Evolutionary conservation across 2,329 filamentous ascomycete species (phyloP).

Genomic region (Phyllosticta citrichinensis): DNA sequence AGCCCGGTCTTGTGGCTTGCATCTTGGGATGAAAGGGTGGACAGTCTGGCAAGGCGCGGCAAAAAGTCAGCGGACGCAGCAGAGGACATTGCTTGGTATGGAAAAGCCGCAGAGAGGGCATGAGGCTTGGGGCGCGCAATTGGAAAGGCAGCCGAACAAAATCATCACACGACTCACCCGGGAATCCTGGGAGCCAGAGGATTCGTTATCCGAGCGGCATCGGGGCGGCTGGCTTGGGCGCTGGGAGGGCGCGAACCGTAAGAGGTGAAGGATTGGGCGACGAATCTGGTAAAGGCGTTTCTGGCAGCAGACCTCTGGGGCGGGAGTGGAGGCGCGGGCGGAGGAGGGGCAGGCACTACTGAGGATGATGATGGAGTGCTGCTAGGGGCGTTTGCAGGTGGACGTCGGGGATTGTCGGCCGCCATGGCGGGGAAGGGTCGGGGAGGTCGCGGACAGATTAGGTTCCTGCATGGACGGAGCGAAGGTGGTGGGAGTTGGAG

Average conservation of each 20-base stretch:
- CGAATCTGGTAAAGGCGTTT: slow-evolving; percentile 40
- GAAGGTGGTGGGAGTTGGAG: not conserved
- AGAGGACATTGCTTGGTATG: not conserved
- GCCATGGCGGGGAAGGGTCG: slow-evolving; percentile 12
- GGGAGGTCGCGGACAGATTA: not conserved
- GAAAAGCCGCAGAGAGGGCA: not conserved
- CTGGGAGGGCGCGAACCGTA: slow-evolving; percentile 45
- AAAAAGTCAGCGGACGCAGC: not conserved
- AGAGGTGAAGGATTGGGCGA: slow-evolving; percentile 42
- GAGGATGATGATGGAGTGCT: not conserved
- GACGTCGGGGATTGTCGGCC: slow-evolving; percentile 16
- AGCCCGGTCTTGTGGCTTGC: slow-evolving; percentile 55
- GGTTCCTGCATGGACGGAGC: not conserved
- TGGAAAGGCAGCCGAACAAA: slow-evolving; percentile 8
- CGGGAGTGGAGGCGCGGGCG: slow-evolving; percentile 26
- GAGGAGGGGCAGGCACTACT: slow-evolving; percentile 16
- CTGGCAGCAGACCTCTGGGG: slow-evolving; percentile 17
- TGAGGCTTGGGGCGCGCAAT: not conserved
- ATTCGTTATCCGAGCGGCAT: slow-evolving; percentile 24
- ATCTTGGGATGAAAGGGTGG: slow-evolving; percentile 42
- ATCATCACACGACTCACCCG: slow-evolving; percentile 20
- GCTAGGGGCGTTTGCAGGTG: slow-evolving; percentile 3
- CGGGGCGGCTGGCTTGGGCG: slow-evolving; percentile 35
- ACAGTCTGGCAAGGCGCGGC: slow-evolving; percentile 22
- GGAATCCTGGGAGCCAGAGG: slow-evolving; percentile 27